Conservation (phyloP, 768 basidiomycete genomes). For the Holtermanniella nyarrowii region DNA sequence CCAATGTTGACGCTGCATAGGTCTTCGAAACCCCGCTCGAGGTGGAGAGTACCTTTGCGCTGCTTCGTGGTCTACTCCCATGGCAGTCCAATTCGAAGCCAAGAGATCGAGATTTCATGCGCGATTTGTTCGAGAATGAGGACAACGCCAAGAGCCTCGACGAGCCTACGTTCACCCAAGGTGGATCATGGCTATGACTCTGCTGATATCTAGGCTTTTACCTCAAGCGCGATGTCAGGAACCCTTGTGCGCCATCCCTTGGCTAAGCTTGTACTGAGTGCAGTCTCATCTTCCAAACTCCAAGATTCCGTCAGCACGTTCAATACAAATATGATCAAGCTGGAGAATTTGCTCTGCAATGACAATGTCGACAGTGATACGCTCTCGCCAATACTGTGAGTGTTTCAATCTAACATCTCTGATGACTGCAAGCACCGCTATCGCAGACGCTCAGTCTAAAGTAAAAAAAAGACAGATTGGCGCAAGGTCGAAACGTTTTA, state of each 20-base stretch:
- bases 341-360: background rate
- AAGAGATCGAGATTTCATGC: background rate
- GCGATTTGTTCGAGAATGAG: background rate
- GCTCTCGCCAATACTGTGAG: background rate
- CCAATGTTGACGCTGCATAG: no score
- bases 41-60: background rate
- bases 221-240: no score
- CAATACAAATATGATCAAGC: background rate
- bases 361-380: background rate
- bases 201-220: no score
- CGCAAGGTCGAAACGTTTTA: background rate
- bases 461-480: background rate
- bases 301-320: background rate
- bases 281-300: no score
- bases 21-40: background rate
- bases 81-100: background rate
- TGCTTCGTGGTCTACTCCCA: background rate
- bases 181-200: no score
- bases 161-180: background rate
- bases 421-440: background rate
- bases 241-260: no score
- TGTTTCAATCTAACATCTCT: no score
- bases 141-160: no score
- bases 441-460: background rate
- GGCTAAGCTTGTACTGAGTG: no score